A percentile compares a stretch with the other conserved stretches of the same genome.
phyloP scores from a whole-genome alignment of 202 grass and related monocot genomes.

The Schoenoplectus tabernaemontani region DNA sequence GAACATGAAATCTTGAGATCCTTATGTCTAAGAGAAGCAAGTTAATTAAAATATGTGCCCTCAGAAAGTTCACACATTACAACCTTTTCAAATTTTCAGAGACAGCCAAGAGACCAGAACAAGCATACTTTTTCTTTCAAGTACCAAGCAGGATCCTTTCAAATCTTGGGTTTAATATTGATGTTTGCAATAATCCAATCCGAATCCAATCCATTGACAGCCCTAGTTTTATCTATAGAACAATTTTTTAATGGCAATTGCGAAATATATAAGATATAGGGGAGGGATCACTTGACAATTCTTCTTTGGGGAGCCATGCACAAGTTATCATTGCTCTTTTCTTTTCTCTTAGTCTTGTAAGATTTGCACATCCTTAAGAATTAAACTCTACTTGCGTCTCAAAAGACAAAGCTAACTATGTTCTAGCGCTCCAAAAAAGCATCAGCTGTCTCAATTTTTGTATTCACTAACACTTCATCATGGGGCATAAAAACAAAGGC shows the following conservation, averaged over 20 bases:
- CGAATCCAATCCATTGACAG: background rate
- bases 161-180: background rate
- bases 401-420: background rate
- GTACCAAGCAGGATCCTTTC: background rate
- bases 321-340: no score
- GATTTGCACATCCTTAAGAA: background rate
- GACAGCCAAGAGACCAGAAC: slow-evolving; percentile 3
- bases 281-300: background rate
- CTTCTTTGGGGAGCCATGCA: background rate
- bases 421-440: background rate
- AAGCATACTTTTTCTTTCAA: background rate
- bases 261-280: background rate
- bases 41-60: background rate
- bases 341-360: no score
- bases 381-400: background rate
- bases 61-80: background rate
- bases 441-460: background rate
- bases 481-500: background rate
- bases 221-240: background rate
- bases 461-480: background rate
- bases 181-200: background rate
- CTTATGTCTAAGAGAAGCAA: background rate
- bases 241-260: background rate
- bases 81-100: slow-evolving; percentile 3
- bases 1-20: background rate